These are phyloP conservation scores for Codiaeum variegatum DNA, from an alignment of 441 rosid species.

Conservation along the genomic window DNA sequence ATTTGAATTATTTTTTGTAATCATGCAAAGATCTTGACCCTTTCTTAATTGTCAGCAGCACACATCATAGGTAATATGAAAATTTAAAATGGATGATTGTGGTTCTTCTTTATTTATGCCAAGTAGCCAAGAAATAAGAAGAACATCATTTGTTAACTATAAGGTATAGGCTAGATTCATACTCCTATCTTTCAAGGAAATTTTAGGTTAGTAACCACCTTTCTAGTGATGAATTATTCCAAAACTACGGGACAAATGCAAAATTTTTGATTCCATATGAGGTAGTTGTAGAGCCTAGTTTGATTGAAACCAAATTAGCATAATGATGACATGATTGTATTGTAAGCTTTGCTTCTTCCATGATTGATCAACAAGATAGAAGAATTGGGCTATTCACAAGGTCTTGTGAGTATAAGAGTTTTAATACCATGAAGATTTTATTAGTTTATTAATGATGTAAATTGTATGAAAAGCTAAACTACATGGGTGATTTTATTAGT, in stretches of 20 bases:
- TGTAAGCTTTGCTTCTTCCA: slow-evolving; percentile 13
- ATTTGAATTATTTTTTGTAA: neutral
- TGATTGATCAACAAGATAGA: neutral
- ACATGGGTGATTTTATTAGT: too few species aligned
- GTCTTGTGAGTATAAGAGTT: neutral
- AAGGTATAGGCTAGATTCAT: neutral
- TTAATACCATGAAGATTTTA: slow-evolving; percentile 18
- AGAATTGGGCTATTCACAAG: neutral
- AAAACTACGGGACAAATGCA: neutral
- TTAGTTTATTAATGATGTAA: too few species aligned
- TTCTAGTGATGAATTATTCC: neutral
- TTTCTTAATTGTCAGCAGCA: neutral
- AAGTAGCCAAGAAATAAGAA: neutral
- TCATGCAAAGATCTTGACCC: neutral
- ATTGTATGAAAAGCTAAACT: too few species aligned
- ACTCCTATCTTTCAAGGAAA: neutral
- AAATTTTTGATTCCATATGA: neutral
- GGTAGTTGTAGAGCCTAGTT: neutral
- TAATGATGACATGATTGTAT: slow-evolving; percentile 6
- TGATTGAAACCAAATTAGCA: neutral
- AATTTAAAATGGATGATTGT: neutral
- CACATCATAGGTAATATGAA: neutral
- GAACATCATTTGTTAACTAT: neutral
- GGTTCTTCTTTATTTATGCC: neutral
- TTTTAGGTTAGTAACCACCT: neutral